Evolutionary conservation across 75 land plant species (phyloP), one percentile per base, ranked within the genome.

Genomic region (Larix kaempferi): DNA sequence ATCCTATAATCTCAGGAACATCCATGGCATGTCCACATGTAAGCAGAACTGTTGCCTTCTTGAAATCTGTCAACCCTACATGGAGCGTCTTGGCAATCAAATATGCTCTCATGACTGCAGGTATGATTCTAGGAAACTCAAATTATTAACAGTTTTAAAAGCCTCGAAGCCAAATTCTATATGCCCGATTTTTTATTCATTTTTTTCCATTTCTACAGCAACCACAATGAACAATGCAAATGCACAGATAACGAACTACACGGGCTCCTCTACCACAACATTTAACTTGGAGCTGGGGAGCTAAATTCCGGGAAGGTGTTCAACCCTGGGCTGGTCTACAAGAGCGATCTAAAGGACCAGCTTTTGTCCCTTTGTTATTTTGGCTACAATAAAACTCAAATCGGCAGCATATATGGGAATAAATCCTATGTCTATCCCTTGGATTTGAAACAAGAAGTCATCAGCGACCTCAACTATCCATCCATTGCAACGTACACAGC

Each of bases 401-500:
- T 89, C 56, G 57, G 6, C 62, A n/a, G 5, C 22, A 59, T 59
- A 19, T 59, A 0, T 6, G 62, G 62, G 22, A 19, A 19, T 6
- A 76, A 76, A 57, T 84, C 81, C 84, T 71, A 62, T 23, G 72
- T 83, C 67, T 59, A 19, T 19, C 62, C 62, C 62, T 6, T 0
- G 62, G 62, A n/a, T n/a, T 59, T 19, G 22, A 59, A 59, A 19
- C 19, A 17, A 19, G 79, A 82, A 0, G 90, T 90, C 76, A 86
- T 88, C 74, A 82, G 87, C 73, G 80, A 80, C 58, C 74, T 92
- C 75, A 92, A 92, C 73, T 90, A 90, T 72, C 94, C 94, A 19
- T 83, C 94, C 27, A 89, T 92, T 57, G 86, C 79, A 2, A 84
- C 85, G 6, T 92, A 90, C 58, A 74, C 23, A 27, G 79, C 84